Conservation (phyloP, 192 early-diverging fungal genomes). For the Dissophora globulifera region DNA sequence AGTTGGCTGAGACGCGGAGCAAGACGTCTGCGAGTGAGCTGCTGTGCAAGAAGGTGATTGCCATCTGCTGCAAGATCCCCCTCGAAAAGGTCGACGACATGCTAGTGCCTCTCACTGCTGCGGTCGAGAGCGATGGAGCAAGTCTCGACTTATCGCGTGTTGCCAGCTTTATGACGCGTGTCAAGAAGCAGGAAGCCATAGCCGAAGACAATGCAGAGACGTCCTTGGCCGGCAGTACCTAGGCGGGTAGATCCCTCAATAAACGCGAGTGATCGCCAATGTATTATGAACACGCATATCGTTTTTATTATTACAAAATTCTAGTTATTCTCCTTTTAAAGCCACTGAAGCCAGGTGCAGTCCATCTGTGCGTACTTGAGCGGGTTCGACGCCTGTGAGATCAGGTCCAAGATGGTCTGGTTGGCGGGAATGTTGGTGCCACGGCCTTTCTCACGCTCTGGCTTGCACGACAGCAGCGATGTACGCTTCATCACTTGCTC, state of each 20-base stretch:
- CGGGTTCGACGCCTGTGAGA: constrained; percentile 90
- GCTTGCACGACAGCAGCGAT: constrained; percentile 75
- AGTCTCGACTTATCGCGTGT: constrained; percentile 60
- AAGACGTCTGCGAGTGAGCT: constrained; percentile 74
- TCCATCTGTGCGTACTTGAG: constrained; percentile 97
- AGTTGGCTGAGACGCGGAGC: constrained; percentile 63
- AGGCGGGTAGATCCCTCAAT: too few relatives aligned
- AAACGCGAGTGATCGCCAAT: too few relatives aligned
- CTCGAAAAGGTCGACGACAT: constrained; percentile 82
- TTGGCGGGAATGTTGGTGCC: constrained; percentile 67
- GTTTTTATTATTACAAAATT: too few relatives aligned
- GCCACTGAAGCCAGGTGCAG: constrained; percentile 90
- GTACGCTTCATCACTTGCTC: constrained; percentile 77
- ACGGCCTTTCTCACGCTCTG: constrained; percentile 76
- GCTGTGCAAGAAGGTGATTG: constrained; percentile 86
- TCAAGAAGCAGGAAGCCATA: constrained; percentile 47
- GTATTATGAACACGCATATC: too few relatives aligned
- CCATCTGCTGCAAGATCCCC: constrained; percentile 84
- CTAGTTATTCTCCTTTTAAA: constrained; percentile 56
- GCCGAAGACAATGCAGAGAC: not conserved
- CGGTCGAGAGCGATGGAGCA: constrained; percentile 79
- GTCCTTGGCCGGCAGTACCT: not conserved
- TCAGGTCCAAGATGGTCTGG: constrained; percentile 91
- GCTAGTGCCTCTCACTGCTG: constrained; percentile 77
- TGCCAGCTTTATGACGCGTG: constrained; percentile 60